Evolutionary conservation across 331 rosid species (phyloP), one percentile per base, ranked within the genome.

Genomic region (Spiraea crenata): DNA sequence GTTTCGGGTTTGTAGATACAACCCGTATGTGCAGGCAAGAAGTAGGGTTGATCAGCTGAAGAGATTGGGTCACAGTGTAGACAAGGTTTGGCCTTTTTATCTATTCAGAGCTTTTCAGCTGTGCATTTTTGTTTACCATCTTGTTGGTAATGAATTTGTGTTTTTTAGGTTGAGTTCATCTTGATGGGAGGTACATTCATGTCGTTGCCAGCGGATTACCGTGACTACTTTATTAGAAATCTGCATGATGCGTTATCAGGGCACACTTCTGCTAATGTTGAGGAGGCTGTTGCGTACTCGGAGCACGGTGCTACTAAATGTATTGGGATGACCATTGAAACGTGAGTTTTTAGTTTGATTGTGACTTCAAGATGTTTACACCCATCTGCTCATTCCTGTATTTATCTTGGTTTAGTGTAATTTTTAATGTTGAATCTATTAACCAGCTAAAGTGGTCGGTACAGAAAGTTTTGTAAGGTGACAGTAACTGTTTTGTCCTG

Each of bases 131-230:
- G 17, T 61, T 17, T 0, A 50, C 7, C 51, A 60, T 35, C 66
- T 76, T 73, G 59, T 69, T 50, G 2, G 73, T 58, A 69, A 19
- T 72, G 76, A 11, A 67, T 41, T 42, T 57, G 40, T 83, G 81
- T 38, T 79, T 78, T 25, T 66, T 91, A 93, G 97, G 97, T 91
- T 74, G 97, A 93, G 78, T 93, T 86, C 86, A 93, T 93, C 78
- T 80, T 93, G 55, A 93, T 93, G 99, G 99, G 99, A 9, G 99
- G 99, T 44, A 93, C 99, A 16, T 93, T 93, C 87, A 93, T 93
- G 99, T 93, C 99, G 1, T 85, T 93, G 77, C 96, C 96, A 0
- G 92, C 90, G 8, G 99, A 91, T 50, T 93, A 93, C 71, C 96
- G 99, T 16, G 99, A 93, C 76, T 93, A 85, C 79, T 93, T 93